Base-by-base conservation (phyloP, 129 eudicot genomes). In the Tanacetum coccineum region DNA sequence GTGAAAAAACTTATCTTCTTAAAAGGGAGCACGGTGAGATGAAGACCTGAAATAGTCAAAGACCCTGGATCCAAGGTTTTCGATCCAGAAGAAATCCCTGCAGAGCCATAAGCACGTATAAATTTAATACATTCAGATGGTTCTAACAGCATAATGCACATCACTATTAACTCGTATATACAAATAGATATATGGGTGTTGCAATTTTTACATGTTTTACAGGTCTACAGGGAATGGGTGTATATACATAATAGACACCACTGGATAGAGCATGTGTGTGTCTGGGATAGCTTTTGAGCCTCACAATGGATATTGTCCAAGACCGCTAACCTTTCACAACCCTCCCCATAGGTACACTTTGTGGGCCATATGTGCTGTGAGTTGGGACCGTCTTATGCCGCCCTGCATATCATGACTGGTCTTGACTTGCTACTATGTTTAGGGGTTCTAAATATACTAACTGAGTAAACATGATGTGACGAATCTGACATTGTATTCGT, bases 41-140 rank as follows among this genome's bases (percentile, higher is more conserved):
- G 87, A 67, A 89, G 86, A 66, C 95, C 99, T 25, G 83, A 83
- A 78, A 94, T 94, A 50, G 90, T 89, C 76, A 94, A 68, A 26
- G 87, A 78, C 44, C 91, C 95, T 62, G 83, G 90, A 74, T 83
- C 96, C 11, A 76, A 62, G 51, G 89, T 79, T 76, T 83, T 89
- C 36, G 76, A 32, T 73, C 86, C 97, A 79, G 80, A 73, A 71
- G 93, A 71, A 75, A 68, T 75, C 61, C 89, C 99, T 94, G 83
- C 74, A 22, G 40, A 67, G 47, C 44, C 73, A 63, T 71, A 42
- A 57, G 50, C 20, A 65, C 45, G 59, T 65, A 46, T 28, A 74
- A 45, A 30, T 64, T 11, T n/a, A 46, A 40, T 15, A 25, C 32
- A 64, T 0, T 11, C 22, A 22, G 2, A 57, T 25, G 42, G 36